A percentile compares a stretch with the other conserved stretches of the same genome.
Conservation (phyloP, 169 alveolate species). For the Cryptosporidium baileyi region DNA sequence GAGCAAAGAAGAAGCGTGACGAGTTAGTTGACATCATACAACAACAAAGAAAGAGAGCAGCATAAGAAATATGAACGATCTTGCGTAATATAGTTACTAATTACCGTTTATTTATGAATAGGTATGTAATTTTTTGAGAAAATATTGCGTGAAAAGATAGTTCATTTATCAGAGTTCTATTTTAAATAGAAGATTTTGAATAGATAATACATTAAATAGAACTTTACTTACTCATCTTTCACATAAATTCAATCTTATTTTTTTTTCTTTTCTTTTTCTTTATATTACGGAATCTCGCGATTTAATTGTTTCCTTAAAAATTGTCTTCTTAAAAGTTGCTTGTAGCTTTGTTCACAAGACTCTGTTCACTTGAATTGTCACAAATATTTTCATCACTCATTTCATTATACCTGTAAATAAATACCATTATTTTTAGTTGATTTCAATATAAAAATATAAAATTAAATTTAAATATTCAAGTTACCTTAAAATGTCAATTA, state of each 20-base stretch:
- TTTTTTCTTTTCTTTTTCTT: no score
- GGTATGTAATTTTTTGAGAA: neutral
- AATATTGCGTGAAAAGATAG: no score
- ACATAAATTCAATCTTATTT: neutral
- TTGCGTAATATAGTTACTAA: neutral
- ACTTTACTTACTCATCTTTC: no score
- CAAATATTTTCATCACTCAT: conserved; percentile 28
- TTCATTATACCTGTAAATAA: conserved; percentile 20
- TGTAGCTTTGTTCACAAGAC: neutral
- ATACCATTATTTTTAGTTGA: neutral
- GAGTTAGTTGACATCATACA: conserved; percentile 89
- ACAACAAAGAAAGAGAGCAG: conserved; percentile 86
- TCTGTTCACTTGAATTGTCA: conserved; percentile 3
- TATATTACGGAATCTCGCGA: no score
- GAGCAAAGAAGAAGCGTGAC: conserved; percentile 96
- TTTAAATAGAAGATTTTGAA: neutral
- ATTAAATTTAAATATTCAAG: no score
- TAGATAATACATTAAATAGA: no score
- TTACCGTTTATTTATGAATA: neutral
- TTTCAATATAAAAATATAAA: neutral
- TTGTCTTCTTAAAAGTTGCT: neutral
- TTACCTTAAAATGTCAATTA: conserved; percentile 56
- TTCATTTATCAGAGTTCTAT: no score
- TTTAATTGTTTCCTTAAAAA: neutral
- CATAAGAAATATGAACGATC: neutral